Evolutionary conservation across 345 rosid genomes (phyloP).

Genomic region (Hibiscus trionum): DNA sequence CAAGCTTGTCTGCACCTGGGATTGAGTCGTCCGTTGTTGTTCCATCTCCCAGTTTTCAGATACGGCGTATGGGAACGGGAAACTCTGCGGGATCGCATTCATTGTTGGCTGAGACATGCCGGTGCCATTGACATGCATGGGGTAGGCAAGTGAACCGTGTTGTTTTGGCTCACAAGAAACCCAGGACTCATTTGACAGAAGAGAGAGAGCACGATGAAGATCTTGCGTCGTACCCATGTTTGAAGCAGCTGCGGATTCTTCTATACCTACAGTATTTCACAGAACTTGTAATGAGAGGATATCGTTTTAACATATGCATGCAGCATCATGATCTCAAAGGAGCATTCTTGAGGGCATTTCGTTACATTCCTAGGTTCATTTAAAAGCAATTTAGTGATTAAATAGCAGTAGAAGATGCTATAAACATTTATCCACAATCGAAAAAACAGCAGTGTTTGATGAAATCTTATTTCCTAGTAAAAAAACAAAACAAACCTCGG

Average conservation of each 20-base stretch:
- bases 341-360: not conserved
- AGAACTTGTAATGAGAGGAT: not conserved
- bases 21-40: constrained; percentile 23
- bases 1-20: constrained; percentile 21
- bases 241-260: constrained; percentile 44
- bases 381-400: not conserved
- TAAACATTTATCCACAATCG: not conserved
- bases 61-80: constrained; percentile 23
- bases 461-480: not conserved
- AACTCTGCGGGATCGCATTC: constrained; percentile 19
- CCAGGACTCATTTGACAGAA: constrained; percentile 88
- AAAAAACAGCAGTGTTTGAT: not conserved
- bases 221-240: constrained; percentile 50
- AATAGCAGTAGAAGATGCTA: not conserved
- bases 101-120: constrained; percentile 24
- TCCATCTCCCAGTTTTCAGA: constrained; percentile 40
- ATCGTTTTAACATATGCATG: not conserved
- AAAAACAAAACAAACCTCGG: constrained; percentile 37
- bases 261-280: constrained; percentile 40
- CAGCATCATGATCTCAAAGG: not conserved
- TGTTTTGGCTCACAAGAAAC: constrained; percentile 43
- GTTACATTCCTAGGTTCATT: not conserved
- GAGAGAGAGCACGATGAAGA: constrained; percentile 98
- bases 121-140: constrained; percentile 17
- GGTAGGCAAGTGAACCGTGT: constrained; percentile 35